Evolutionary conservation across 495 filamentous ascomycete species (phyloP).

Genomic region (Penicillium cosmopolitanum): DNA sequence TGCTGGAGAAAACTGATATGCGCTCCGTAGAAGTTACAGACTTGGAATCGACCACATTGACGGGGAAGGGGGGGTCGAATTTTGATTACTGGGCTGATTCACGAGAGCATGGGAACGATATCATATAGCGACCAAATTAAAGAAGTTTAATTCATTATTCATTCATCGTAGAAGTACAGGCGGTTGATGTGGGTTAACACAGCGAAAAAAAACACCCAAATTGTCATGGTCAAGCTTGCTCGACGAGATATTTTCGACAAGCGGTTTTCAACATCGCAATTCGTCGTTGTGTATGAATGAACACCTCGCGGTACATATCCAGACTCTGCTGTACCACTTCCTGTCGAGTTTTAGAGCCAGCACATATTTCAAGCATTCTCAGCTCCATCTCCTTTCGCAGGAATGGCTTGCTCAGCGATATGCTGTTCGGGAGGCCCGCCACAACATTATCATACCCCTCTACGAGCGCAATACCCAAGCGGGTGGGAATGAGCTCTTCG

Average conservation of each 20-base stretch:
- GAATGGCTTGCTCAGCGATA: slow-evolving; percentile 94
- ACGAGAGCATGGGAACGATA: not conserved
- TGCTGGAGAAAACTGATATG: not conserved
- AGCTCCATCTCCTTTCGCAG: slow-evolving; percentile 96
- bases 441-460: slow-evolving; percentile 89
- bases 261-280: slow-evolving; percentile 72
- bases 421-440: slow-evolving; percentile 68
- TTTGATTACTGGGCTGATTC: no score
- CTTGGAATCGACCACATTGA: no score
- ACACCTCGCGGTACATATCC: slow-evolving; percentile 82
- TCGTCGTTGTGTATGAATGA: slow-evolving; percentile 72
- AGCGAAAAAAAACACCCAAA: slow-evolving; percentile 1
- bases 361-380: slow-evolving; percentile 93
- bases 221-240: slow-evolving; percentile 25
- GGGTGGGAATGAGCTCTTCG: slow-evolving; percentile 88
- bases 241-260: slow-evolving; percentile 53
- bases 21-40: no score
- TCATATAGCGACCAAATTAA: not conserved
- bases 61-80: no score
- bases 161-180: slow-evolving; percentile 6
- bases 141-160: not conserved
- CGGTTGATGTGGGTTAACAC: slow-evolving; percentile 1
- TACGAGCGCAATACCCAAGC: slow-evolving; percentile 85
- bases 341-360: slow-evolving; percentile 72
- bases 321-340: slow-evolving; percentile 80